Base-by-base conservation (phyloP, 352 stramenopile species). In the Globisporangium carolinianum region DNA sequence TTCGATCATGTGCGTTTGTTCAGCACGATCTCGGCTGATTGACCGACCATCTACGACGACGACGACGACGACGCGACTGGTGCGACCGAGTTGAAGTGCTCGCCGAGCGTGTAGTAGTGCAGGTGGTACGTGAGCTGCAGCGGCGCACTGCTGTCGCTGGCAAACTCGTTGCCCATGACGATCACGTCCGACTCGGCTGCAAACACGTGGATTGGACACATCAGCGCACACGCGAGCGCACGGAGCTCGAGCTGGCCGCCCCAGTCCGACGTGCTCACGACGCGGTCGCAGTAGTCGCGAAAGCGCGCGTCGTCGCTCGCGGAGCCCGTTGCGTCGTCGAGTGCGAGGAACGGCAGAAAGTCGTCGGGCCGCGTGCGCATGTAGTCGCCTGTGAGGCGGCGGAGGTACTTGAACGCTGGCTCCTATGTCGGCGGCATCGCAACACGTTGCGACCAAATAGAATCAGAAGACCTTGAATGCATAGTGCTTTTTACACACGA, bases 91-190 rank as follows among this genome's bases (percentile, higher is more conserved):
- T 99, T 99, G 72, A 99, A 99, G 75, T 99, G 97, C 66, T 98
- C 96, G n/a, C 97, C 97, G 41, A 99, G 83, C 41, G 96, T 90
- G 81, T 98, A 99, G 73, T 98, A 99, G 73, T 99, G 91, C 58
- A 97, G 70, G 71, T 99, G 97, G 58, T 91, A 95, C 18, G 94
- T 97, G 53, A 99, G 67, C 57, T 91, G 75, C 48, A 99, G 84
- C 6, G 89, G 79, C 56, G 87, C 71, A 10, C 67, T 56, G 4
- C 7, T 32, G 15, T 81, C 72, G 24, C 81, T 72, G 8, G 62
- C 57, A 52, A 88, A 90, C 49, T 97, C 90, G 39, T 76, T 75
- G 41, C 94, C 91, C 84, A 98, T 97, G 18, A 84, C 66, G 47
- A 99, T 79, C 36, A 90, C 73, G 52, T 89, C 76, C 12, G 76